Percentiles rank a stretch among this genome's conserved stretches.
Evolutionary conservation across 106 monocot genomes (phyloP).

Genomic region (Hemerocallis citrina): DNA sequence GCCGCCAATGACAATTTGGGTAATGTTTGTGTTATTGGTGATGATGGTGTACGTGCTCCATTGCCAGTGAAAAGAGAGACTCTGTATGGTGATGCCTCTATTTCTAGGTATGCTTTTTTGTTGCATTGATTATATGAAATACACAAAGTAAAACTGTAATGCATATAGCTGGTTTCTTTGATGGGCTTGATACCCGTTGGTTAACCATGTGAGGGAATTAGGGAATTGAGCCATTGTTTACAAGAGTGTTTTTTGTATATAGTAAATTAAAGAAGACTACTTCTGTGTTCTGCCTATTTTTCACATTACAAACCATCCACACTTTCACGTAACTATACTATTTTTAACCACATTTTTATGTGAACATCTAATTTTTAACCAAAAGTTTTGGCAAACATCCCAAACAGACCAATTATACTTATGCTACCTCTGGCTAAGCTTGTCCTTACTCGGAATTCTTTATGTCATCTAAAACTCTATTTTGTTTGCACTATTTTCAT

Average conservation of each 20-base stretch:
- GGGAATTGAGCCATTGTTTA: not conserved
- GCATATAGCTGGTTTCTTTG: not conserved
- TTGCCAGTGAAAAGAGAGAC: constrained; percentile 57
- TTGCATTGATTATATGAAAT: constrained; percentile 7
- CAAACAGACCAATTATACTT: too few species aligned
- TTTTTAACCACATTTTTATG: not conserved
- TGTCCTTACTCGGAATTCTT: too few species aligned
- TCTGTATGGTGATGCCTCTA: constrained; percentile 46
- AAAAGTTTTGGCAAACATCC: too few species aligned
- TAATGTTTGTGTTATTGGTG: constrained; percentile 9
- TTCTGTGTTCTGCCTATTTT: too few species aligned
- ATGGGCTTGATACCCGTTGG: not conserved
- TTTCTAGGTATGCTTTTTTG: constrained; percentile 25
- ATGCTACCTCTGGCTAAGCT: too few species aligned
- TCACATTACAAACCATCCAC: not conserved
- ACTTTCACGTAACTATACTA: not conserved
- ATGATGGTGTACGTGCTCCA: constrained; percentile 64
- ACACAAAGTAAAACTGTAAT: not conserved
- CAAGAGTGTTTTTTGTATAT: too few species aligned
- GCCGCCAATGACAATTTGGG: constrained; percentile 8
- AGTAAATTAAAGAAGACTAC: too few species aligned
- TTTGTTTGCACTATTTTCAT: too few species aligned
- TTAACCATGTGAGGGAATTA: not conserved
- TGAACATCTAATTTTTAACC: not conserved
- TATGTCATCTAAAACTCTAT: too few species aligned